Evolutionary conservation across 2,329 filamentous ascomycete genomes (phyloP), one percentile per base, ranked within the genome.

Genomic region (Colletotrichum sp.): DNA sequence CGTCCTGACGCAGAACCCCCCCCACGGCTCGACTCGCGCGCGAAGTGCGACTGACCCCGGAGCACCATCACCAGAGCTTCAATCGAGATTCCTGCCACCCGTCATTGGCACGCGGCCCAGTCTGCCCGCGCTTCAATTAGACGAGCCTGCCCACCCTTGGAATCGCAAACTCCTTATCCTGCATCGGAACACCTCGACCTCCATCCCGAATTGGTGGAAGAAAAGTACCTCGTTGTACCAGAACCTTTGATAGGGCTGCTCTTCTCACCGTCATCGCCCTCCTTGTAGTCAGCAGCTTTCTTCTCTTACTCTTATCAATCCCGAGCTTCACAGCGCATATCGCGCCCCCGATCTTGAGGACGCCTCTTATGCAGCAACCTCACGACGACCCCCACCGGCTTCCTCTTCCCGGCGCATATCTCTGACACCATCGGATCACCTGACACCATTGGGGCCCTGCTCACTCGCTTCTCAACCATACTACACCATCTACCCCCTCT

Each of bases 311-410:
- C 74, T 74, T 74, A 73, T 76, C 70, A 68, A 57, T 68, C 70
- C 32, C 26, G 48, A 67, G 24, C 21, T 24, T 57, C 39, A 36
- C 39, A 59, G 64, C 64, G 70, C 70, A 68, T 52, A 73, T 68
- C 64, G 34, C 70, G 57, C 70, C 70, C 55, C 55, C 61, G 52
- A 68, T 67, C 68, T 48, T 34, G 43, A 64, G 48, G 70, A 68
- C 16, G 68, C 64, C 34, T 60, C 74, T 21, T 76, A 76, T 65
- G 70, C 74, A 39, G 64, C 69, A 70, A 32, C 70, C 74, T 77
- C 76, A 76, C 76, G 32, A 76, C 69, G 69, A 71, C 66, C 76
- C 75, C 76, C 74, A 76, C 73, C 57, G 65, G 69, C 73, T 57
- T 76, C 28, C 70, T 71, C 71, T 60, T 65, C 74, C 74, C 39